phyloP scores from a whole-genome alignment of 1,139 yeast species.

The Kazachstania sp. region DNA sequence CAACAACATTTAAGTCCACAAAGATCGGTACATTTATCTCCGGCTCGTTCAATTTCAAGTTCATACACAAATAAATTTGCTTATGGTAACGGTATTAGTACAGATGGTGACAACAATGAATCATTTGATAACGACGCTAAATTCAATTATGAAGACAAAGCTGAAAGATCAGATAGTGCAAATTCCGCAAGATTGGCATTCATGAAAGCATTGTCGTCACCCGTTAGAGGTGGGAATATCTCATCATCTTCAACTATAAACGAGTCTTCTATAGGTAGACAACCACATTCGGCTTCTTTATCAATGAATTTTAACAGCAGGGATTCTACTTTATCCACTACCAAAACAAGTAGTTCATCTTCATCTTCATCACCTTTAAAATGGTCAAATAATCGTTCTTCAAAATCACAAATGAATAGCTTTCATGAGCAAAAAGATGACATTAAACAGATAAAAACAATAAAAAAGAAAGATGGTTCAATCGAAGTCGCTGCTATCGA shows the following conservation, averaged over 20 bases:
- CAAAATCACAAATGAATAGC: background rate
- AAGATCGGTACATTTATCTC: background rate
- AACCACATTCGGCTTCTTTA: conserved; percentile 11
- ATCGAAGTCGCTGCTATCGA: conserved; percentile 41
- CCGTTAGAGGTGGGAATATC: conserved; percentile 5
- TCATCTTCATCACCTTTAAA: conserved; percentile 10
- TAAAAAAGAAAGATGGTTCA: conserved; percentile 14
- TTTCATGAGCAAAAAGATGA: background rate
- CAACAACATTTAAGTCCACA: conserved; percentile 2
- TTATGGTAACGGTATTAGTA: conserved; percentile 5
- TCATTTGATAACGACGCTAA: background rate
- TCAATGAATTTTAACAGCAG: background rate
- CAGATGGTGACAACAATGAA: conserved; percentile 7
- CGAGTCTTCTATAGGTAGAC: background rate
- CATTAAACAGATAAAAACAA: background rate
- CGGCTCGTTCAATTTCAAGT: conserved; percentile 3
- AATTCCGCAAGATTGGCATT: conserved; percentile 35
- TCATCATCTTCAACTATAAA: conserved; percentile 8
- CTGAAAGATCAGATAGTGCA: conserved; percentile 10
- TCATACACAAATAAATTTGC: conserved; percentile 18
- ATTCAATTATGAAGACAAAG: no score
- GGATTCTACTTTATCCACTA: background rate
- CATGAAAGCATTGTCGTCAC: conserved; percentile 31
- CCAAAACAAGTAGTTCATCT: background rate
- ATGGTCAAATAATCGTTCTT: conserved; percentile 4